Conservation (phyloP, 208 protist genomes). For the Blechomonas ayalai region DNA sequence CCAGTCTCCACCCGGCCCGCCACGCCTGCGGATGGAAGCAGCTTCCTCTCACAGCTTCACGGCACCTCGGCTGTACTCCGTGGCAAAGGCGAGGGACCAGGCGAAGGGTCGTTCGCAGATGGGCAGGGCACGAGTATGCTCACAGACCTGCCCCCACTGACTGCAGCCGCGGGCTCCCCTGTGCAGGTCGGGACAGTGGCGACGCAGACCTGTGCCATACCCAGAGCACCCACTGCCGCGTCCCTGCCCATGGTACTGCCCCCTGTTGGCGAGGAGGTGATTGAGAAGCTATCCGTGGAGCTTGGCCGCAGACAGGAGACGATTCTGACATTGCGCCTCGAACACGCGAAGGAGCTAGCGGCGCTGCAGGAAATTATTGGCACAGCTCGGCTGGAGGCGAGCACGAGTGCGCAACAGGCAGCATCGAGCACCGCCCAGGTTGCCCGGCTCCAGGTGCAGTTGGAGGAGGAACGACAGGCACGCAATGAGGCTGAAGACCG, state of each 20-base stretch:
- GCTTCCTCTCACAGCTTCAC: neutral
- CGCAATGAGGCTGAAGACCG: slow-evolving; percentile 7
- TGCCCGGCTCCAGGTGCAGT: slow-evolving; percentile 22
- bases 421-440: neutral
- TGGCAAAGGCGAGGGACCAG: neutral
- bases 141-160: too few relatives aligned
- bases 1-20: neutral
- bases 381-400: slow-evolving; percentile 25
- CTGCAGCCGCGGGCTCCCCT: too few relatives aligned
- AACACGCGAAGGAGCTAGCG: slow-evolving; percentile 37
- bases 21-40: neutral
- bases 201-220: neutral
- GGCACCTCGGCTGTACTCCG: neutral
- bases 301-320: slow-evolving; percentile 22
- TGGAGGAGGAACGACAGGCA: slow-evolving; percentile 14
- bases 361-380: slow-evolving; percentile 35
- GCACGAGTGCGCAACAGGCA: neutral
- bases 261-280: neutral
- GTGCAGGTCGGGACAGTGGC: neutral
- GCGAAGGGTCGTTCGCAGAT: too few relatives aligned
- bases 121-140: too few relatives aligned
- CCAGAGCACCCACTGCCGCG: too few relatives aligned
- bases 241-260: neutral
- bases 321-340: slow-evolving; percentile 30
- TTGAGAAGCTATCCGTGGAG: slow-evolving; percentile 25